Base-by-base conservation (phyloP, 257 asterid genomes). In the Solanum lycopersicoides region DNA sequence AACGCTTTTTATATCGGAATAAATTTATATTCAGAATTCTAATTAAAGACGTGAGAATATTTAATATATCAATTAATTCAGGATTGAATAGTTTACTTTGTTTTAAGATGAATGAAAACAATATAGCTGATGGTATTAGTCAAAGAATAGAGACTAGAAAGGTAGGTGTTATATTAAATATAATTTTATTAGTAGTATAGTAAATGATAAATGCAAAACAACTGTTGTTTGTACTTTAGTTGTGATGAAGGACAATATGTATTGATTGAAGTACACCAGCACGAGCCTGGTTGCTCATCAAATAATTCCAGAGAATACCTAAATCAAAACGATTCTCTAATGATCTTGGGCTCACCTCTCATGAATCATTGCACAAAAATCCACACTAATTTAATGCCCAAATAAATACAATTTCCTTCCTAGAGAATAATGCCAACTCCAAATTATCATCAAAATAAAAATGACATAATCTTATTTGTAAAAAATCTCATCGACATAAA, bases 271-370 rank as follows among this genome's bases (percentile, higher is more conserved):
- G 44, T 53, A 50, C 85, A 47, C 85, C 85, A 28, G 44, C 63
- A 80, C 9, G 20, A 80, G 85, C 85, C 85, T 80, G 68, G 66
- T 50, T 45, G 25, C 69, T 80, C 66, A 80, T 80, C 85, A 16
- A 20, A 80, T 80, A 80, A 80, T 35, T 80, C 85, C 44, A 80
- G 20, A 50, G 28, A 47, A 80, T 30, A 80, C 68, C 25, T 4
- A 80, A 80, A 18, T 80, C 85, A 30, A 7, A 47, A 50, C 68
- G 44, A 80, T 80, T 80, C 68, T 80, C 41, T 79, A 45, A 28
- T 45, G 66, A 79, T 79, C 66, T 25, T 45, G 84, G 41, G 41
- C 65, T 79, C 84, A 79, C 39, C 41, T 45, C 68, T 79, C 18
- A 5, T 79, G 84, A 80, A 45, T 44, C 42, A 53, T 80, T 50